Percentiles rank a stretch among this genome's conserved stretches.
phyloP scores from a whole-genome alignment of 371 early-diverging fungal species.

The Fennellomyces sp. region DNA sequence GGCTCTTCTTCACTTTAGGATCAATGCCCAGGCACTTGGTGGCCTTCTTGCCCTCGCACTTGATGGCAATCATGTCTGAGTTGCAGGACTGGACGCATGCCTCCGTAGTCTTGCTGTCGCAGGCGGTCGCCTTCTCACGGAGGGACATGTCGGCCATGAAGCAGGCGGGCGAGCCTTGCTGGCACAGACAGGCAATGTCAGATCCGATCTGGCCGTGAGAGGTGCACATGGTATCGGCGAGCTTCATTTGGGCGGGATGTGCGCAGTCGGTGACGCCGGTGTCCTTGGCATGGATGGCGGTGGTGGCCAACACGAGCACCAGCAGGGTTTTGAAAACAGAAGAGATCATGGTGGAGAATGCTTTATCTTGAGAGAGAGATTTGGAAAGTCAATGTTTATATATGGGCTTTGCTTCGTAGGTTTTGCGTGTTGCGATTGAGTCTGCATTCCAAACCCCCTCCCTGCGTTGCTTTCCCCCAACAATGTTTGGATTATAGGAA shows the following conservation, averaged over 20 bases:
- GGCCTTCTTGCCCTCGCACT: conserved; percentile 1
- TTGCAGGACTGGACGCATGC: conserved; percentile 7
- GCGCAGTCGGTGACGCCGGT: not conserved
- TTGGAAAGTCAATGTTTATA: too few relatives aligned
- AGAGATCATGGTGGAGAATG: too few relatives aligned
- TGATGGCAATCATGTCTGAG: not conserved
- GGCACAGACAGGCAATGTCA: conserved; percentile 9
- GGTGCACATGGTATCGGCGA: conserved; percentile 6
- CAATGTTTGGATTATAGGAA: too few relatives aligned
- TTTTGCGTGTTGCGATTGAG: too few relatives aligned
- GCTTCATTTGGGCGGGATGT: not conserved
- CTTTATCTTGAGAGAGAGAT: too few relatives aligned
- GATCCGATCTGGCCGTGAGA: not conserved
- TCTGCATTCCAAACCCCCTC: too few relatives aligned
- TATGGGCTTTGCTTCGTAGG: too few relatives aligned
- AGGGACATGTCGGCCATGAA: not conserved
- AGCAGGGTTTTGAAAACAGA: too few relatives aligned
- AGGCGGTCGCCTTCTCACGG: not conserved
- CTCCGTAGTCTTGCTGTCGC: not conserved
- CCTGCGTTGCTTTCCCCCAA: too few relatives aligned
- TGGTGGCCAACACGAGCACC: too few relatives aligned
- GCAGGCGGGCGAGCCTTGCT: conserved; percentile 7
- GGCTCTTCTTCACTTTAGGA: not conserved
- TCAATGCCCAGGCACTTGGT: not conserved
- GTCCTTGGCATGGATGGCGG: not conserved